Evolutionary conservation across 148 eudicot genomes (phyloP).

Genomic region (Hydrangea macrophylla): DNA sequence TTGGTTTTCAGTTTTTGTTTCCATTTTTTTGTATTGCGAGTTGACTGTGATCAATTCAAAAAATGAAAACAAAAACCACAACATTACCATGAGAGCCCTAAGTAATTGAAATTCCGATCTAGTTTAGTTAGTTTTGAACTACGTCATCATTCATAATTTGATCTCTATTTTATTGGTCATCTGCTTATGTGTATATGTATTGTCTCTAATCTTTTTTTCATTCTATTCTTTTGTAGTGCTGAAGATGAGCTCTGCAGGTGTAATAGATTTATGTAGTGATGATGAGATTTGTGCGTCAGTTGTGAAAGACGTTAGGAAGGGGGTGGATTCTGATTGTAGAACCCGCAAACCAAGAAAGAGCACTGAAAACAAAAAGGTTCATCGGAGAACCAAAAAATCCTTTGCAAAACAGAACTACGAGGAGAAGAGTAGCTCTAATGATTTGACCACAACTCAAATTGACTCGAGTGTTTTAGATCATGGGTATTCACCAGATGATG

Average conservation of each 20-base stretch:
- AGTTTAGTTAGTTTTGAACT: too few species aligned
- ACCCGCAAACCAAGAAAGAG: not conserved
- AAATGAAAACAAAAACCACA: too few species aligned
- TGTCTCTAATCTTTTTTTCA: too few species aligned
- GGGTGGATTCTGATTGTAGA: constrained; percentile 8
- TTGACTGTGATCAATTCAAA: too few species aligned
- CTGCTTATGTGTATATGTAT: not conserved
- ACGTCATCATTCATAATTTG: too few species aligned
- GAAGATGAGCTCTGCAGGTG: not conserved
- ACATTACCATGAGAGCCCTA: too few species aligned
- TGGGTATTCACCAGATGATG: constrained; percentile 25
- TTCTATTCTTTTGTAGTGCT: not conserved
- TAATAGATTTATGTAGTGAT: constrained; percentile 5
- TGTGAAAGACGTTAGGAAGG: constrained; percentile 23
- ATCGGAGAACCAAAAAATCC: not conserved
- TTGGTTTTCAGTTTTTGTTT: too few species aligned
- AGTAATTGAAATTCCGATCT: too few species aligned
- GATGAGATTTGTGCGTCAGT: constrained; percentile 29
- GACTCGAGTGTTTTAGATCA: constrained; percentile 22
- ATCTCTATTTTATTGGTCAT: not conserved
- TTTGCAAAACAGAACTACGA: constrained; percentile 16
- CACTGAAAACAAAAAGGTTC: not conserved
- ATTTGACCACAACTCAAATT: constrained; percentile 18
- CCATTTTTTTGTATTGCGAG: too few species aligned
- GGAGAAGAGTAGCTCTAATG: constrained; percentile 20